phyloP scores from a whole-genome alignment of 257 asterid genomes.

The Pogostemon cablin region DNA sequence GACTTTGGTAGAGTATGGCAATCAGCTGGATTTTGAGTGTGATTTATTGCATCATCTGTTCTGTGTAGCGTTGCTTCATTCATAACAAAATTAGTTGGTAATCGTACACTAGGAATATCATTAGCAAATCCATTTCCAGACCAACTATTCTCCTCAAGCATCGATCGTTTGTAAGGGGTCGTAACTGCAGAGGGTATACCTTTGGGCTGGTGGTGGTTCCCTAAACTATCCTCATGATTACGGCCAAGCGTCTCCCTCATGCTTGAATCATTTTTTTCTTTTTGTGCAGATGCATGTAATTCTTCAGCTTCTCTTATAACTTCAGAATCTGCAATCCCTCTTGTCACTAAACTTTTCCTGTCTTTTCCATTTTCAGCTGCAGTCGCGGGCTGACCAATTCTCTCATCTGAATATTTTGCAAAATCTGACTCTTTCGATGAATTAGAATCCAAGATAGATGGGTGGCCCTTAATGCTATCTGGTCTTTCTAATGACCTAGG shows the following conservation, averaged over 20 bases:
- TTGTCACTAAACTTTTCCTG: conserved; percentile 49
- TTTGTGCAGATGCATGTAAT: conserved; percentile 54
- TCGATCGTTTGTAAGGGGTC: conserved; percentile 52
- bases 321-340: conserved; percentile 54
- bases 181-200: conserved; percentile 47
- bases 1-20: conserved; percentile 47
- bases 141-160: conserved; percentile 51
- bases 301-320: conserved; percentile 51
- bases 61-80: conserved; percentile 51
- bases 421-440: conserved; percentile 54
- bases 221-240: conserved; percentile 55
- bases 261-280: conserved; percentile 54
- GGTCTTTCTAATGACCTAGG: conserved; percentile 56
- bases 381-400: conserved; percentile 44
- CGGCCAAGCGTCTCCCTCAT: conserved; percentile 42
- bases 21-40: conserved; percentile 49
- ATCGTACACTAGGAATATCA: conserved; percentile 46
- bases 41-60: conserved; percentile 52
- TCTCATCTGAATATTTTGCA: conserved; percentile 55
- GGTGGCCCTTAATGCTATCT: conserved; percentile 51
- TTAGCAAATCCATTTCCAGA: conserved; percentile 50
- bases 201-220: conserved; percentile 48
- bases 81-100: conserved; percentile 44
- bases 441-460: conserved; percentile 45
- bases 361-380: conserved; percentile 61